Base-by-base conservation (phyloP, 139 green algal species). In the Pleodorina starrii region DNA sequence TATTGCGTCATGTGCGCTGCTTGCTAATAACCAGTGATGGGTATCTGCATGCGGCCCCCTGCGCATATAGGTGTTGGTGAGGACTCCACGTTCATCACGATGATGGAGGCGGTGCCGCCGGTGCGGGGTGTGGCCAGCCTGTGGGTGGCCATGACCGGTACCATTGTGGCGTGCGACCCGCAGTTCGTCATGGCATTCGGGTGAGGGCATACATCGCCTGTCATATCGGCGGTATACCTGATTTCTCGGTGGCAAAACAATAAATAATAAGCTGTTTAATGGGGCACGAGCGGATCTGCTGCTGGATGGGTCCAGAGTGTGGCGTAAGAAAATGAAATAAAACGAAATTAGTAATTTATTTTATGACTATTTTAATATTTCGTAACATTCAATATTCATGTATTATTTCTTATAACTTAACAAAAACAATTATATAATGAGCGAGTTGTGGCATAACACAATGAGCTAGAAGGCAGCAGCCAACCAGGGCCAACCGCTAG, bases 51-150 rank as follows among this genome's bases (percentile, higher is more conserved):
- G n/a, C n/a, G n/a, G n/a, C n/a, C n/a, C n/a, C n/a, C n/a, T n/a
- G n/a, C n/a, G n/a, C n/a, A n/a, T n/a, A n/a, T n/a, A 87, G 81
- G 81, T 73, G 81, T 87, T n/a, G 82, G 82, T n/a, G 82, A 88
- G 43, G 82, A 88, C 44, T 80, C 63, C 0, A 88, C 82, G 0
- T 57, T 88, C 63, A 79, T 88, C 63, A 48, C 66, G 10, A n/a
- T 88, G 44, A 2, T 79, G 63, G 82, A 88, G 66, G 59, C 82
- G 0, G 1, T 88, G 32, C 82, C 63, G 2, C 32, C 66, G 23
- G 5, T 25, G 23, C 57, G 29, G 1, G 46, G 32, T 19, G 29
- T 38, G 10, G 82, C 82, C 0, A 54, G 32, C 25, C 32, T 88
- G 32, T 88, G 82, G 82, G 82, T 88, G 66, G 23, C 82, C 0